Base-by-base conservation (phyloP, 306 rosid genomes). In the Neltuma alba region DNA sequence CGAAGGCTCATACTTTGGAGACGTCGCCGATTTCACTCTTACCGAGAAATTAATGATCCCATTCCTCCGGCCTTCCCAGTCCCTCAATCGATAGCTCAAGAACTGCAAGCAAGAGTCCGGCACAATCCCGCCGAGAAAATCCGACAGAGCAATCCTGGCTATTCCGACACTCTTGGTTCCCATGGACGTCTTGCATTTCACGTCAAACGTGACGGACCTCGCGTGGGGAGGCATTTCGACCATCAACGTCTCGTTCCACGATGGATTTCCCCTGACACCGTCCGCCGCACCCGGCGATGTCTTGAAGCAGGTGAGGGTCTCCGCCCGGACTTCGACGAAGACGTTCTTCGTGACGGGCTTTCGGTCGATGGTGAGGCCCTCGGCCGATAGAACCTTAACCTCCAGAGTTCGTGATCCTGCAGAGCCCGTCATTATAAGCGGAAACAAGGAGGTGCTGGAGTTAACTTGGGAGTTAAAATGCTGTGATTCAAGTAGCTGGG, bases 21-120 rank as follows among this genome's bases (percentile, higher is more conserved):
- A 70, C 75, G 21, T 70, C 21, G 70, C 60, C 48, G 72, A 40
- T 25, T 40, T 68, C 40, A 69, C 79, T 81, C 82, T 87, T n/a
- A 90, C 91, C 2, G 93, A 89, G 36, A 90, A 76, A 27, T 90
- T 86, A 16, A 92, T 9, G 52, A 92, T 86, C 12, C 97, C 97
- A 12, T 79, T 90, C 60, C 83, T 83, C 50, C 79, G 78, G 1
- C 97, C 93, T 36, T 77, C 78, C 34, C 74, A 37, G 12, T 89
- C 87, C 80, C 93, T 86, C 78, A 90, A 31, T 72, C 93, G 78
- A 31, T 89, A 92, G 34, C 95, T 92, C 86, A 87, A 57, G 36
- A 81, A 83, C 75, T 87, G 92, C 86, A 76, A 28, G 72, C 81
- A 40, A 30, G 70, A 25, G 21, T 81, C 91, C 20, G 89, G 87